These are phyloP conservation scores for Gloeostereum incarnatum DNA, from an alignment of 768 basidiomycete genomes.

Conservation along the genomic window DNA sequence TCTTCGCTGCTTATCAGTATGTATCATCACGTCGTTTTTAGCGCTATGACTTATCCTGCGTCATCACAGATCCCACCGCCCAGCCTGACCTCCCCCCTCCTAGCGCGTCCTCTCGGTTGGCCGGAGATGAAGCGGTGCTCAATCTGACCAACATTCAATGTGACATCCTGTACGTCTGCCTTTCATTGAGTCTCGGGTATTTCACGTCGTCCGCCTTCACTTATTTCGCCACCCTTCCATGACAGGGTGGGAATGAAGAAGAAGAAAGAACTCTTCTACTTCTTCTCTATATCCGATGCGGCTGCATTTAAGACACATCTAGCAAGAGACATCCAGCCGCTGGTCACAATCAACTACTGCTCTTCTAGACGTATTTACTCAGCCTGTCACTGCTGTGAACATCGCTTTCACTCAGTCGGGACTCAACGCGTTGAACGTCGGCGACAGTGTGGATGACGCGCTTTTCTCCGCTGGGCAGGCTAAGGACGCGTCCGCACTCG, in stretches of 20 bases:
- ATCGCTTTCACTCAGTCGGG: constrained; percentile 45
- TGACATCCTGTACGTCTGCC: constrained; percentile 30
- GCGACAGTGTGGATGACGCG: constrained; percentile 24
- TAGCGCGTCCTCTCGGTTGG: neutral
- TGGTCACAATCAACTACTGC: constrained; percentile 37
- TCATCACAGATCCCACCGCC: too few species aligned
- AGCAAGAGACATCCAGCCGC: constrained; percentile 23
- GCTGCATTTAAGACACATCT: constrained; percentile 33
- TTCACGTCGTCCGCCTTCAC: neutral
- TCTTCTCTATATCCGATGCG: constrained; percentile 41
- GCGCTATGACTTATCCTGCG: too few species aligned
- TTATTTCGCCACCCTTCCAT: too few species aligned
- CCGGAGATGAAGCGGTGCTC: constrained; percentile 9
- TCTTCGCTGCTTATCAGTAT: too few species aligned
- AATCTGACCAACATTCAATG: constrained; percentile 37
- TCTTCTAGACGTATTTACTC: constrained; percentile 20
- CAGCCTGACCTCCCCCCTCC: neutral
- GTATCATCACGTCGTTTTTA: too few species aligned
- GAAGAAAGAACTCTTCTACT: constrained; percentile 39
- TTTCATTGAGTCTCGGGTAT: neutral
- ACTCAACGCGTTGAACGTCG: constrained; percentile 30
- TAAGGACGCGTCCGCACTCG: constrained; percentile 25
- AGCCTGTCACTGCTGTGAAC: constrained; percentile 31
- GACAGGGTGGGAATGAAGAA: constrained; percentile 45
- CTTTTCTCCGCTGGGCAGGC: constrained; percentile 32